Evolutionary conservation across 2,329 filamentous ascomycete genomes (phyloP).

Genomic region (Microascus cirrosus): DNA sequence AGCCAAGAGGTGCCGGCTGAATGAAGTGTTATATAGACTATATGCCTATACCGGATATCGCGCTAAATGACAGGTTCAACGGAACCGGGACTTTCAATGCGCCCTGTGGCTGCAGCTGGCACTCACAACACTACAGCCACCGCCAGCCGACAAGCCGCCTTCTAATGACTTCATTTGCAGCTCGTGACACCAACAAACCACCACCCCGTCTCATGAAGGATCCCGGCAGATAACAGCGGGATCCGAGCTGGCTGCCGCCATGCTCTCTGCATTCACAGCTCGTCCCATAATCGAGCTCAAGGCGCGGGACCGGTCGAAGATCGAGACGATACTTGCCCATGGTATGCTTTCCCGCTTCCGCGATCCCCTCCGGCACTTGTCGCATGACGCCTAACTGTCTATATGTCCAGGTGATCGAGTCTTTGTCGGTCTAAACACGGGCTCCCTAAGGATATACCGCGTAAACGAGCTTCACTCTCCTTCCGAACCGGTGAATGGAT

Average conservation of each 20-base stretch:
- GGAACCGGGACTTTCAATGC: too few relatives aligned
- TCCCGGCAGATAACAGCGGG: not conserved
- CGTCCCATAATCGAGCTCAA: conserved; percentile 95
- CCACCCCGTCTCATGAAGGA: not conserved
- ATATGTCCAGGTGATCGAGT: conserved; percentile 62
- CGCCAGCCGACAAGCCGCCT: not conserved
- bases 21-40: not conserved
- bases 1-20: not conserved
- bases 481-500: conserved; percentile 20
- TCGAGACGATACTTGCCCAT: conserved; percentile 89
- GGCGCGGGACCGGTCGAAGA: conserved; percentile 89
- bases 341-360: conserved; percentile 37
- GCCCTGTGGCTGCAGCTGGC: not conserved
- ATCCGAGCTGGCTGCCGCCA: conserved; percentile 40
- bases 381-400: conserved; percentile 5
- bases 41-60: not conserved
- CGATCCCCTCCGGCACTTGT: not conserved
- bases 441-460: conserved; percentile 80
- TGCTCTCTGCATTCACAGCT: conserved; percentile 97
- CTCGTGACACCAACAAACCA: not conserved
- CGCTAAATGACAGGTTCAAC: too few relatives aligned
- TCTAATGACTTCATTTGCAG: conserved; percentile 4
- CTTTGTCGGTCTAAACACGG: conserved; percentile 83
- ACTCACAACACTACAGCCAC: not conserved
- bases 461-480: conserved; percentile 55